phyloP scores from a whole-genome alignment of 2,329 filamentous ascomycete species.

The Aspergillus sp. region DNA sequence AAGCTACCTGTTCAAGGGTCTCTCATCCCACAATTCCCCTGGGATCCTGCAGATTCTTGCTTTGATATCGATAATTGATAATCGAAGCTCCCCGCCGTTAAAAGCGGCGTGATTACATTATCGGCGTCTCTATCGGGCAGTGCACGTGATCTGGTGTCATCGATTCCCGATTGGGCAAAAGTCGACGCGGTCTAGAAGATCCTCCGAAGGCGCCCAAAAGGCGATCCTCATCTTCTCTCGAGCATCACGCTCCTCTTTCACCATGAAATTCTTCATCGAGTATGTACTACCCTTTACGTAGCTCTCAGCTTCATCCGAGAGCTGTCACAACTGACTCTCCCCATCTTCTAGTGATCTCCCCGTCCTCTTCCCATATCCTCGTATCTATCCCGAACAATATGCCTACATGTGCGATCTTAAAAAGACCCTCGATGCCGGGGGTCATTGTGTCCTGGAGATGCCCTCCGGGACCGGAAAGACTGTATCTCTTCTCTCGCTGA shows the following conservation, averaged over 20 bases:
- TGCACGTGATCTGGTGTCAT: constrained; percentile 39
- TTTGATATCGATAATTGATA: no score
- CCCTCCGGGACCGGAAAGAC: constrained; percentile 98
- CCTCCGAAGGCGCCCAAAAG: background rate
- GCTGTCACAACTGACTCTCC: constrained; percentile 7
- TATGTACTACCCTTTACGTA: constrained; percentile 38
- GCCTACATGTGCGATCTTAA: constrained; percentile 84
- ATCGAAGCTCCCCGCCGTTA: background rate
- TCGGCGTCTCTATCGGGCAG: constrained; percentile 32
- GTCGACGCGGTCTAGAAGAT: constrained; percentile 20
- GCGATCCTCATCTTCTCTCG: constrained; percentile 4
- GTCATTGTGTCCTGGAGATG: constrained; percentile 98
- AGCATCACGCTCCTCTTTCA: constrained; percentile 36
- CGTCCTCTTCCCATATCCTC: constrained; percentile 72
- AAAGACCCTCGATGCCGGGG: constrained; percentile 85
- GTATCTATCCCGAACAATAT: constrained; percentile 75
- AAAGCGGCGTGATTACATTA: constrained; percentile 12
- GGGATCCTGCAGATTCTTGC: background rate
- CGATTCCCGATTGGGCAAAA: constrained; percentile 35
- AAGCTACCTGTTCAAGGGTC: background rate
- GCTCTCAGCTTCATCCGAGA: background rate
- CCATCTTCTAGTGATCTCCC: constrained; percentile 59
- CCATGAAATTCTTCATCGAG: constrained; percentile 80
- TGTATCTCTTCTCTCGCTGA: constrained; percentile 88
- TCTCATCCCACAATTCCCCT: constrained; percentile 1